A percentile compares a stretch with the other conserved stretches of the same genome.
Evolutionary conservation across 2,329 filamentous ascomycete genomes (phyloP).

Genomic region (Colletotrichum sp.): DNA sequence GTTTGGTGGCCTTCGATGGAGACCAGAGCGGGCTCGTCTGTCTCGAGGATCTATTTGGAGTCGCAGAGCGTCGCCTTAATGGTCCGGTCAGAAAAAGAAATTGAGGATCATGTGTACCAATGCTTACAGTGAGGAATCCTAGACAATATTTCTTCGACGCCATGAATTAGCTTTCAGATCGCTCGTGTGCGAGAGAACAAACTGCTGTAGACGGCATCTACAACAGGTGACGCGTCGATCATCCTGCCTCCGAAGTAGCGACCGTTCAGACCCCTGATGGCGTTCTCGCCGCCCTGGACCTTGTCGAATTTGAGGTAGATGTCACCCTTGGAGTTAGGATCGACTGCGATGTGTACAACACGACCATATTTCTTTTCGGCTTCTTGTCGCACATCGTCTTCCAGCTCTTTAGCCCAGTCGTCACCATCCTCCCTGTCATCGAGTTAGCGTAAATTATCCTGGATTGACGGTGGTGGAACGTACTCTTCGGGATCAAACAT

Average conservation of each 20-base stretch:
- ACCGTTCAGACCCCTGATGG: conserved; percentile 96
- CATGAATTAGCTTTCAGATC: conserved; percentile 70
- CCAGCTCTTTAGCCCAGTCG: conserved; percentile 89
- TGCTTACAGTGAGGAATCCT: conserved; percentile 40
- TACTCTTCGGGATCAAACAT: conserved; percentile 95
- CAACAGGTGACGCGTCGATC: conserved; percentile 94
- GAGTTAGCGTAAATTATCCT: conserved; percentile 33
- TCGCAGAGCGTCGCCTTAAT: neutral
- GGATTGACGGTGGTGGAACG: conserved; percentile 41
- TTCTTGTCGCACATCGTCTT: conserved; percentile 91
- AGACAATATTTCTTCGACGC: conserved; percentile 48
- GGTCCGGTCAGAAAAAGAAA: neutral
- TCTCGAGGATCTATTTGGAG: neutral
- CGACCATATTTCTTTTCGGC: conserved; percentile 96
- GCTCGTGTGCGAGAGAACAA: conserved; percentile 81
- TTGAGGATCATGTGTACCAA: neutral
- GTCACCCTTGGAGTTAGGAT: conserved; percentile 92
- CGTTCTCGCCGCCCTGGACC: conserved; percentile 93
- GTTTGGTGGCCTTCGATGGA: neutral
- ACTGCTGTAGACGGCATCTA: conserved; percentile 68
- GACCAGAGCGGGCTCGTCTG: neutral
- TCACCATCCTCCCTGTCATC: conserved; percentile 80
- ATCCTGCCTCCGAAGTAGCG: conserved; percentile 92
- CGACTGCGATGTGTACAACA: conserved; percentile 95
- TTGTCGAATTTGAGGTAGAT: conserved; percentile 99